Evolutionary conservation across 495 filamentous ascomycete genomes (phyloP), one percentile per base, ranked within the genome.

Genomic region (Tricharina praecox): DNA sequence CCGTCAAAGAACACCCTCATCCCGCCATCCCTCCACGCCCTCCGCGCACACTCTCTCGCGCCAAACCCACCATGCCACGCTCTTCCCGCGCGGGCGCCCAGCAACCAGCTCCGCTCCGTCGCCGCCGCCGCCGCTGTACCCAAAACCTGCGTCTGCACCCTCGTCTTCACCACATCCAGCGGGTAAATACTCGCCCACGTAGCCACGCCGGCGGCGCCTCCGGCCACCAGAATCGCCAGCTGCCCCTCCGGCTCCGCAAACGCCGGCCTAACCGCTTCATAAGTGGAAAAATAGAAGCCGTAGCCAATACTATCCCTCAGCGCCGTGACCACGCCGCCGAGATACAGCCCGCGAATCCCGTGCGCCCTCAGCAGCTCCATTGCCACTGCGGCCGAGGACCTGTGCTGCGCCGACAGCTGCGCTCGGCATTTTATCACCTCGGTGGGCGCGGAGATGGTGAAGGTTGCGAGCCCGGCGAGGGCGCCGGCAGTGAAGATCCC

Each of bases 261-360:
- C 44, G 68, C 65, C 16, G 72, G 70, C 44, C 76, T 81, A 51
- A 66, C 72, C 30, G 81, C 65, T 62, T 93, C 82, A 56, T 93
- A 95, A 11, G 78, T 76, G 77, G 78, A 85, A 62, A 93, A 94
- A 60, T 93, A 93, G 59, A 93, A 93, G 2, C 86, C 86, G 62
- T 92, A 93, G 16, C 86, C 86, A 48, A 93, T 72, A 47, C 78
- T 76, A 63, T 94, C 86, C 37, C 86, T 68, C 38, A 85, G 60
- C 48, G 78, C 82, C 7, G 87, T 94, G 20, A 93, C 73, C 3
- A 61, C 67, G 23, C 86, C 86, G 21, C 82, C 86, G 48, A 71
- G 68, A 61, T 90, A 94, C 8, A 93, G 57, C 0, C 83, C 86
- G 20, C 67, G 64, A 23, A 82, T 53, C 0, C 85, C 84, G 30